A percentile compares a stretch with the other conserved stretches of the same genome.
phyloP scores from a whole-genome alignment of 495 filamentous ascomycete genomes.

The Bathelium albidoporum region DNA sequence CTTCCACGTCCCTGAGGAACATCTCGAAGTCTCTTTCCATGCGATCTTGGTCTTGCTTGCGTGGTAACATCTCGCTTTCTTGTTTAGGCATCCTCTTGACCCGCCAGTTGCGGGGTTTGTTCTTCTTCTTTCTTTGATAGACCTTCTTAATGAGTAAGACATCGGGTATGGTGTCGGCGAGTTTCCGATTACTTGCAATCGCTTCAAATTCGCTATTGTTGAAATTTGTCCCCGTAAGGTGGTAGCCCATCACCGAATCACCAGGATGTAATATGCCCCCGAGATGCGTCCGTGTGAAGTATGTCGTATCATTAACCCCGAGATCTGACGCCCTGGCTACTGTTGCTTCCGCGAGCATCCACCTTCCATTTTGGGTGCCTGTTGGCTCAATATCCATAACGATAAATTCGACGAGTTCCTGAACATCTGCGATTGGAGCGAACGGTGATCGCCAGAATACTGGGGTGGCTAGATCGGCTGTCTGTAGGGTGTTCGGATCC shows the following conservation, averaged over 20 bases:
- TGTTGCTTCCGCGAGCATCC: conserved; percentile 71
- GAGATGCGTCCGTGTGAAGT: conserved; percentile 81
- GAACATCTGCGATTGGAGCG: conserved; percentile 66
- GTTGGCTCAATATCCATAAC: conserved; percentile 87
- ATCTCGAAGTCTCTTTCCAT: conserved; percentile 89
- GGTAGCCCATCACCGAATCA: conserved; percentile 86
- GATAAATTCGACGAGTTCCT: conserved; percentile 82
- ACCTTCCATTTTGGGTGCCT: conserved; percentile 67
- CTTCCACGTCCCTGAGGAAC: conserved; percentile 94
- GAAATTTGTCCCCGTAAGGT: conserved; percentile 77
- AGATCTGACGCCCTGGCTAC: conserved; percentile 82
- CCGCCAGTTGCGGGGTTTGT: conserved; percentile 76
- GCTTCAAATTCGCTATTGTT: conserved; percentile 79
- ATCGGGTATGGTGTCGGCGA: conserved; percentile 72
- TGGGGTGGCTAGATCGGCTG: conserved; percentile 65
- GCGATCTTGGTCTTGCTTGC: conserved; percentile 70
- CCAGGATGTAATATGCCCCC: conserved; percentile 79
- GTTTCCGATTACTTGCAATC: conserved; percentile 57
- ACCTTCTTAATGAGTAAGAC: conserved; percentile 93
- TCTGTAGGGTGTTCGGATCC: conserved; percentile 85
- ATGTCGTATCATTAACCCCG: conserved; percentile 75
- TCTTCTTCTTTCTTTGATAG: conserved; percentile 76
- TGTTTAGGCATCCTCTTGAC: conserved; percentile 88
- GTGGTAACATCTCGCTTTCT: conserved; percentile 66
- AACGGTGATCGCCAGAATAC: conserved; percentile 89